A percentile compares a stretch with the other conserved stretches of the same genome.
Evolutionary conservation across 495 filamentous ascomycete genomes (phyloP).

Genomic region (Lasiosphaeria miniovina): DNA sequence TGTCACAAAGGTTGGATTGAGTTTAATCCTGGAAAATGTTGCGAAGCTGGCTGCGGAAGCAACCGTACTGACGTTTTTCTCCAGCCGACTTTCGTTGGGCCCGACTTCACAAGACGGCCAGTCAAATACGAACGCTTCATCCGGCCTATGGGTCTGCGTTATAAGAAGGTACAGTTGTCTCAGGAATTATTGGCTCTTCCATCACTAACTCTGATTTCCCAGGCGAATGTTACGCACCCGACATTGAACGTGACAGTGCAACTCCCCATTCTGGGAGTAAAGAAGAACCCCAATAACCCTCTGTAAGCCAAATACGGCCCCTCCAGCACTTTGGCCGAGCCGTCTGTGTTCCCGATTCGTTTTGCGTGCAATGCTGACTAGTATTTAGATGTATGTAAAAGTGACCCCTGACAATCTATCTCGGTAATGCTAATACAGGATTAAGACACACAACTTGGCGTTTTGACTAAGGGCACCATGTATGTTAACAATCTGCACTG

Average conservation of each 20-base stretch:
- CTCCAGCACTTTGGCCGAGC: neutral
- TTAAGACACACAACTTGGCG: conserved; percentile 75
- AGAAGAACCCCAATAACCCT: conserved; percentile 97
- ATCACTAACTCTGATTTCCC: neutral
- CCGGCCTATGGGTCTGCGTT: conserved; percentile 75
- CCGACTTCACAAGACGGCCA: conserved; percentile 82
- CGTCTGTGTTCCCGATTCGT: neutral
- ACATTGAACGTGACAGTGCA: conserved; percentile 59
- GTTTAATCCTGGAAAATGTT: neutral
- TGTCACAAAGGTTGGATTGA: conserved; percentile 59
- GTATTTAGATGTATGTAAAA: conserved; percentile 9
- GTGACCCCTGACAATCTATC: too few relatives aligned
- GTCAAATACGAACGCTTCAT: conserved; percentile 81
- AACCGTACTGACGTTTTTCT: conserved; percentile 10
- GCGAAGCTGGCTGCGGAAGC: neutral
- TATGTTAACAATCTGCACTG: conserved; percentile 7
- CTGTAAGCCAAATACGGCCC: conserved; percentile 51
- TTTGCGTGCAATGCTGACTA: conserved; percentile 1
- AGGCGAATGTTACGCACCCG: conserved; percentile 76
- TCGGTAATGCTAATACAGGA: conserved; percentile 1
- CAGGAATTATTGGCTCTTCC: neutral
- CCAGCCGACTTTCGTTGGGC: conserved; percentile 62
- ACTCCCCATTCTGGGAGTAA: conserved; percentile 87
- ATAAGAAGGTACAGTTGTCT: conserved; percentile 63
- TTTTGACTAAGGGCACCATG: conserved; percentile 91